phyloP scores from a whole-genome alignment of 228 moss, liverwort and hornwort species.

The Sphagnum magellanicum region DNA sequence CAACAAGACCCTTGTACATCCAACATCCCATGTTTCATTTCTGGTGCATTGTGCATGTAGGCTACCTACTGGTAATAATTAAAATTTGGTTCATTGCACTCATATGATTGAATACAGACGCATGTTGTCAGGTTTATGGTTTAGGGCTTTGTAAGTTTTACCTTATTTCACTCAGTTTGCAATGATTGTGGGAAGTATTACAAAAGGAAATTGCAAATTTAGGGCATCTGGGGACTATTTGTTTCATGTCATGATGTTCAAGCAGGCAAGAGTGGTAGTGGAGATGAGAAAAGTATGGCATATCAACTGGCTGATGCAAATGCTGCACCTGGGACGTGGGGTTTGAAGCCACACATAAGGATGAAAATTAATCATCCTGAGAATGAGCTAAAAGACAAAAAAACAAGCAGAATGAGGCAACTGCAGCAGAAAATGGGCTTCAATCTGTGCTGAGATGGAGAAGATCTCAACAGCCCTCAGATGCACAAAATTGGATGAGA shows the following conservation, averaged over 20 bases:
- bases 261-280: constrained; percentile 92
- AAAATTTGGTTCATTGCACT: too few relatives aligned
- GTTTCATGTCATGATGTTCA: constrained; percentile 59
- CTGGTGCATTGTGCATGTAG: too few relatives aligned
- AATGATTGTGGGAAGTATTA: too few relatives aligned
- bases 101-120: too few relatives aligned
- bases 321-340: constrained; percentile 57
- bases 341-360: constrained; percentile 64
- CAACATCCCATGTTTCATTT: too few relatives aligned
- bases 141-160: too few relatives aligned
- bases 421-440: constrained; percentile 67
- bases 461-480: constrained; percentile 50
- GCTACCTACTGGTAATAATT: too few relatives aligned
- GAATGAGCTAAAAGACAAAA: constrained; percentile 71
- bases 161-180: too few relatives aligned
- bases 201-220: too few relatives aligned
- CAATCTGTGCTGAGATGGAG: constrained; percentile 56
- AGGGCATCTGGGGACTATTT: not conserved
- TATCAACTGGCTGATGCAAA: constrained; percentile 95
- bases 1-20: too few relatives aligned
- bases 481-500: constrained; percentile 59
- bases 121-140: too few relatives aligned
- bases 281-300: constrained; percentile 82
- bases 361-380: constrained; percentile 82
- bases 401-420: constrained; percentile 76